These are phyloP conservation scores for Coniochaeta sp. DNA, from an alignment of 2,329 filamentous ascomycete species.

Conservation along the genomic window DNA sequence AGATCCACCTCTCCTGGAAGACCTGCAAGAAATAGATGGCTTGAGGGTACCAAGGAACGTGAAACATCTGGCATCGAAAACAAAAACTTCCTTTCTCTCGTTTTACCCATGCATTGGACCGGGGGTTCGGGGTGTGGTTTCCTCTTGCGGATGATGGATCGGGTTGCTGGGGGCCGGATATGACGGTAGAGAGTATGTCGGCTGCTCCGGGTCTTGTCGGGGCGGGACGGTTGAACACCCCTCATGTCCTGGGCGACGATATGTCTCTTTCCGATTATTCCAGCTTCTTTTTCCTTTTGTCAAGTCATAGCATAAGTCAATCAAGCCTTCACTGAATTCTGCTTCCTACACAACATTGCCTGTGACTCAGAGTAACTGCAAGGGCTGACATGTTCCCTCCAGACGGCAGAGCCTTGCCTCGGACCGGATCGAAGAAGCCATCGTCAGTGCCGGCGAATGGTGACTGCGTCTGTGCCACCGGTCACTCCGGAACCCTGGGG, in stretches of 20 bases:
- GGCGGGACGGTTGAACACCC: conserved; percentile 3
- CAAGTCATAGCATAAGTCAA: conserved; percentile 19
- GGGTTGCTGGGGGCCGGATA: conserved; percentile 9
- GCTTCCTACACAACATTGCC: background rate
- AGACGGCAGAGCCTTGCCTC: background rate
- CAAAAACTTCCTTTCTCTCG: conserved; percentile 3
- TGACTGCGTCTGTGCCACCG: background rate
- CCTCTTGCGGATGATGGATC: conserved; percentile 6
- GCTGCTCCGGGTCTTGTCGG: background rate
- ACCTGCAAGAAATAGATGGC: conserved; percentile 15
- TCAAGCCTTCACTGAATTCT: conserved; percentile 18
- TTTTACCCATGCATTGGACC: conserved; percentile 9
- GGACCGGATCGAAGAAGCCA: background rate
- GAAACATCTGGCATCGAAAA: background rate
- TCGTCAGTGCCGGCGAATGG: background rate
- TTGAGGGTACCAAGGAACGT: no score
- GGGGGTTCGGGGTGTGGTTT: conserved; percentile 7
- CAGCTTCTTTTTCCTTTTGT: conserved; percentile 7
- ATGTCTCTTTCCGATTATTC: conserved; percentile 2
- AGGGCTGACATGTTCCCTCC: background rate
- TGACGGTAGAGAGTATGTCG: conserved; percentile 9
- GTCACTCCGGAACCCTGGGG: no score
- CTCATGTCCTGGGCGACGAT: background rate
- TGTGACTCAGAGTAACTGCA: background rate
- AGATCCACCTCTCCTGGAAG: conserved; percentile 33